phyloP scores from a whole-genome alignment of 805 yeast species.

The Candida berthetii region DNA sequence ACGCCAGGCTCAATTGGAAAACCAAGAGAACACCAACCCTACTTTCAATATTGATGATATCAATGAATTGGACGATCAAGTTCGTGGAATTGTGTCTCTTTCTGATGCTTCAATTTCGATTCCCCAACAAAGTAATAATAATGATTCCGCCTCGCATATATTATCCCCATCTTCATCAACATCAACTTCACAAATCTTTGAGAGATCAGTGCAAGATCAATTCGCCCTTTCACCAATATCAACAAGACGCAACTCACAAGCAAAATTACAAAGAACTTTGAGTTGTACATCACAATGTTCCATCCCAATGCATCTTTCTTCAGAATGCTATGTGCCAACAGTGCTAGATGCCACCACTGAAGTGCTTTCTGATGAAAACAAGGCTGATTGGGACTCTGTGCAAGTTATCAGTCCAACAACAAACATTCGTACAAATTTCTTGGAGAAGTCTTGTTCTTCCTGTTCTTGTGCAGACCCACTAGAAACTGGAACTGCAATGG shows the following conservation, averaged over 20 bases:
- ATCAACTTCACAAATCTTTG: constrained; percentile 9
- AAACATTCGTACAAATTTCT: neutral
- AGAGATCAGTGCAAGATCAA: constrained; percentile 13
- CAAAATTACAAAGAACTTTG: neutral
- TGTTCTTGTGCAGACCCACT: neutral
- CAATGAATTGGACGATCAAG: constrained; percentile 3
- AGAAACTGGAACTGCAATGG: no score
- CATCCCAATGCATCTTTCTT: constrained; percentile 2
- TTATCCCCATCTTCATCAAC: constrained; percentile 2
- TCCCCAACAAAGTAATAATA: neutral
- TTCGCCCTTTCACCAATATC: constrained; percentile 1
- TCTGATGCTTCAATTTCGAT: neutral
- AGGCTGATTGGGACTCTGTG: constrained; percentile 1
- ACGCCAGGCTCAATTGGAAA: no score
- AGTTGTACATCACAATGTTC: constrained; percentile 5
- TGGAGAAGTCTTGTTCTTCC: neutral
- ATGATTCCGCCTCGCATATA: neutral
- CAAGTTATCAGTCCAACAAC: constrained; percentile 3
- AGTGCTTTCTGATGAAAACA: neutral
- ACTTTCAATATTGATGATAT: constrained; percentile 2
- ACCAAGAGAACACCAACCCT: no score
- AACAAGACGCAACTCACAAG: constrained; percentile 6
- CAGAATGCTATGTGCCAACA: constrained; percentile 4
- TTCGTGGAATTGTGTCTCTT: constrained; percentile 1
- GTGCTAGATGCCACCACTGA: constrained; percentile 7